Conservation (phyloP, 108 stramenopile species). For the Poteriospumella lacustris region DNA sequence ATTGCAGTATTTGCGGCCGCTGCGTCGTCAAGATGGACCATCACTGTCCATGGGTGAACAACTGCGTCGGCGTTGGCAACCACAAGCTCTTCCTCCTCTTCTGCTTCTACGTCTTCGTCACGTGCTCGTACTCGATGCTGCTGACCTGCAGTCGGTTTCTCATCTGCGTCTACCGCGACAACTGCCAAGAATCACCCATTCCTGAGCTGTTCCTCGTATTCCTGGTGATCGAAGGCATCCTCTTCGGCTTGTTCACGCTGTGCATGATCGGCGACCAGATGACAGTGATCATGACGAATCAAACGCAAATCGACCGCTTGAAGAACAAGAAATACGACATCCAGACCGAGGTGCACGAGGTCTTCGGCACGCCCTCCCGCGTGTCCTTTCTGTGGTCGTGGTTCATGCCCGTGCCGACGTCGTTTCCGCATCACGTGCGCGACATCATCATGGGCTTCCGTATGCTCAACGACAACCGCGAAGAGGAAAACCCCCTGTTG, state of each 20-base stretch:
- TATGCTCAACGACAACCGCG: no score
- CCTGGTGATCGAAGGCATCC: conserved; percentile 42
- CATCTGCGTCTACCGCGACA: conserved; percentile 47
- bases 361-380: conserved; percentile 67
- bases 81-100: conserved; percentile 99
- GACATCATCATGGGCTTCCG: no score
- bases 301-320: conserved; percentile 93
- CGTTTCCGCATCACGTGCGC: no score
- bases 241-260: conserved; percentile 94
- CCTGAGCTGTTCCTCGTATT: not conserved
- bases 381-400: not conserved
- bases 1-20: conserved; percentile 93
- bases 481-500: no score
- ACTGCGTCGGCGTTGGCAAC: conserved; percentile 96
- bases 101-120: conserved; percentile 82
- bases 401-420: not conserved
- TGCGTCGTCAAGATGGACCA: conserved; percentile 96
- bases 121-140: conserved; percentile 72
- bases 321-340: conserved; percentile 71
- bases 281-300: conserved; percentile 74
- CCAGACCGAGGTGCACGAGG: conserved; percentile 78
- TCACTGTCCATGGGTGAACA: conserved; percentile 98
- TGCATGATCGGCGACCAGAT: conserved; percentile 98
- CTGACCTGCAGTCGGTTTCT: conserved; percentile 65
- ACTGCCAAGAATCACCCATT: not conserved